Evolutionary conservation across 441 rosid genomes (phyloP), one percentile per base, ranked within the genome.

Genomic region (Gossypium gossypioides): DNA sequence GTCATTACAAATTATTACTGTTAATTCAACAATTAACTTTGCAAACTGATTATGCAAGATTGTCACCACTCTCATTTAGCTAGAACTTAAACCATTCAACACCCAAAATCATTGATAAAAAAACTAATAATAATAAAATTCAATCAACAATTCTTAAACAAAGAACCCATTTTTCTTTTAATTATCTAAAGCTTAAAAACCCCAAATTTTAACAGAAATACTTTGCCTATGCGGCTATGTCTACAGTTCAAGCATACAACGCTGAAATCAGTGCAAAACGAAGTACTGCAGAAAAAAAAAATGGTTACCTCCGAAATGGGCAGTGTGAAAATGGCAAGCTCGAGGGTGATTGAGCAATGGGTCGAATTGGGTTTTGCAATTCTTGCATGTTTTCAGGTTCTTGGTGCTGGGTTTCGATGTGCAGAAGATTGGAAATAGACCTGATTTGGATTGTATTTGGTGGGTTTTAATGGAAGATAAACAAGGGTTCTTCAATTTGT

Each of bases 341-440:
- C 80, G 84, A 68, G 92, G 91, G 76, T 89, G 81, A 71, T 93
- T 93, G 71, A 82, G 81, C 57, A 81, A 79, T 79, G 89, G 91
- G 75, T 93, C 90, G 82, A 89, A 93, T 50, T 88, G 96, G 85
- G 87, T 81, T 85, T 93, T 93, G 90, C 92, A 92, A 48, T 82
- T 84, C 86, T 83, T 87, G 83, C 98, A 91, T 12, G 97, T 93
- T 80, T 84, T 81, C 22, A 82, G 79, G 63, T 59, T 68, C 16
- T 60, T 69, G 74, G 68, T 44, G 59, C 21, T 62, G 12, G 86
- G 80, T 18, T 75, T 74, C 46, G 78, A 62, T 3, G 77, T 52
- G 80, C 88, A 85, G 37, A 78, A 82, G 72, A 78, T 73, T 50
- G 72, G 61, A 32, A 7, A 10, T 6, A 22, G 27, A 55, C 50